phyloP scores from a whole-genome alignment of 2,329 filamentous ascomycete species.

The Colletotrichum gigasporum region DNA sequence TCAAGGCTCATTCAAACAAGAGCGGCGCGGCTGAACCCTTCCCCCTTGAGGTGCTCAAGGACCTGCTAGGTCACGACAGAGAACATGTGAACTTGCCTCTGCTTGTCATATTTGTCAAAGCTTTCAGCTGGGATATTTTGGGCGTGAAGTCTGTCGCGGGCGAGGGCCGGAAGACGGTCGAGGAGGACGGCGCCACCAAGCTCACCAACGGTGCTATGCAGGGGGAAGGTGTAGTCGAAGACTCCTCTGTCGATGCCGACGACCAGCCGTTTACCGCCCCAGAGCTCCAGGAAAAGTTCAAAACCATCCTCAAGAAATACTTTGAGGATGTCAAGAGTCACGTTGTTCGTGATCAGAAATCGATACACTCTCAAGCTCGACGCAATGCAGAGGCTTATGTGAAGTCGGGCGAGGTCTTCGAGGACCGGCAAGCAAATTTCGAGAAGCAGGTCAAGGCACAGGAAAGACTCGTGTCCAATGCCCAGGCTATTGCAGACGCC shows the following conservation, averaged over 20 bases:
- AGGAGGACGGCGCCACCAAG: conserved; percentile 79
- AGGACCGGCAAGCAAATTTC: conserved; percentile 94
- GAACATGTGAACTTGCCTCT: conserved; percentile 92
- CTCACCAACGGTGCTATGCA: conserved; percentile 36
- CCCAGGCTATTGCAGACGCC: conserved; percentile 88
- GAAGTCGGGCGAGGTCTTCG: conserved; percentile 97
- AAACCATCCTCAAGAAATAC: conserved; percentile 84
- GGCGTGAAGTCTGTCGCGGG: conserved; percentile 77
- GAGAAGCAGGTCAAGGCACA: conserved; percentile 94
- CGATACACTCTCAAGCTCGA: conserved; percentile 84
- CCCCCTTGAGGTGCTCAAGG: conserved; percentile 96
- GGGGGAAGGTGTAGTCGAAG: conserved; percentile 7
- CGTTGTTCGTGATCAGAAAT: conserved; percentile 90
- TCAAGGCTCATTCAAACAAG: conserved; percentile 65
- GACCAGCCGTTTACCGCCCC: conserved; percentile 77
- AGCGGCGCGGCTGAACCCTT: conserved; percentile 86
- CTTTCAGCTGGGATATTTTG: conserved; percentile 94
- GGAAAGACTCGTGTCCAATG: conserved; percentile 89
- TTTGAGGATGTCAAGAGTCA: conserved; percentile 94
- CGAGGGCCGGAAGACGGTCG: conserved; percentile 85
- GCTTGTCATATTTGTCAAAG: conserved; percentile 94
- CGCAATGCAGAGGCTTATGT: conserved; percentile 98
- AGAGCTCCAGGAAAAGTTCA: conserved; percentile 86
- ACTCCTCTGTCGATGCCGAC: conserved; percentile 48
- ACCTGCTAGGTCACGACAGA: conserved; percentile 90